Conservation (phyloP, 2,329 filamentous ascomycete genomes). For the Chaetomiaceae sp. region DNA sequence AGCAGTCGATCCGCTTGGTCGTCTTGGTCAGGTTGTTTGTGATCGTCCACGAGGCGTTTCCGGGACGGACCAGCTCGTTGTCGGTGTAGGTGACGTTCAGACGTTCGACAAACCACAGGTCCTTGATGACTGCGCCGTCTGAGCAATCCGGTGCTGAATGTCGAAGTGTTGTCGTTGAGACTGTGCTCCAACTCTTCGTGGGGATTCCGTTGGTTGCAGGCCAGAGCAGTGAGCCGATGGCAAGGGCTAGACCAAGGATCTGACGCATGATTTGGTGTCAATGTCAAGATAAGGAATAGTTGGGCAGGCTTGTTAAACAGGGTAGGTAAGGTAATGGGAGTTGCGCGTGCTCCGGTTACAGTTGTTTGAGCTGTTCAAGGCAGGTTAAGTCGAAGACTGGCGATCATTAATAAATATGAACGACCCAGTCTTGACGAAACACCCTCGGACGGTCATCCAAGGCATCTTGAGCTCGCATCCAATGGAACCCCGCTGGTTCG, state of each 20-base stretch:
- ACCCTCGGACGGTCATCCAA: too few relatives aligned
- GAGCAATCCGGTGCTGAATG: background rate
- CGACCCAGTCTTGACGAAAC: too few relatives aligned
- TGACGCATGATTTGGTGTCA: background rate
- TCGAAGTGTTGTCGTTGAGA: background rate
- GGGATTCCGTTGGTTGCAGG: background rate
- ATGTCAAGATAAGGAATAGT: too few relatives aligned
- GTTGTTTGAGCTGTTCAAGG: too few relatives aligned
- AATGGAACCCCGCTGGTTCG: background rate
- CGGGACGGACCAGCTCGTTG: slow-evolving; percentile 9
- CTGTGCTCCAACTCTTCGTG: background rate
- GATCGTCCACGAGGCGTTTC: slow-evolving; percentile 16
- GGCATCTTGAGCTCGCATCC: background rate
- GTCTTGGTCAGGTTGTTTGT: slow-evolving; percentile 14
- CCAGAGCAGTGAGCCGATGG: background rate
- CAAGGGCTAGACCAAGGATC: background rate
- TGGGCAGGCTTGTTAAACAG: too few relatives aligned
- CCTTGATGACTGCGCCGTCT: slow-evolving; percentile 4
- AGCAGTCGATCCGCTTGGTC: slow-evolving; percentile 10
- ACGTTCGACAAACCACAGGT: slow-evolving; percentile 13
- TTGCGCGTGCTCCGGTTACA: too few relatives aligned
- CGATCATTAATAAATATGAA: too few relatives aligned
- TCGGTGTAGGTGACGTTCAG: slow-evolving; percentile 16
- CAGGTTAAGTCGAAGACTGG: too few relatives aligned
- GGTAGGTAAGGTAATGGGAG: too few relatives aligned